A percentile compares a stretch with the other conserved stretches of the same genome.
These are phyloP conservation scores for Solanum habrochaites DNA, from an alignment of 257 asterid genomes.

Conservation along the genomic window DNA sequence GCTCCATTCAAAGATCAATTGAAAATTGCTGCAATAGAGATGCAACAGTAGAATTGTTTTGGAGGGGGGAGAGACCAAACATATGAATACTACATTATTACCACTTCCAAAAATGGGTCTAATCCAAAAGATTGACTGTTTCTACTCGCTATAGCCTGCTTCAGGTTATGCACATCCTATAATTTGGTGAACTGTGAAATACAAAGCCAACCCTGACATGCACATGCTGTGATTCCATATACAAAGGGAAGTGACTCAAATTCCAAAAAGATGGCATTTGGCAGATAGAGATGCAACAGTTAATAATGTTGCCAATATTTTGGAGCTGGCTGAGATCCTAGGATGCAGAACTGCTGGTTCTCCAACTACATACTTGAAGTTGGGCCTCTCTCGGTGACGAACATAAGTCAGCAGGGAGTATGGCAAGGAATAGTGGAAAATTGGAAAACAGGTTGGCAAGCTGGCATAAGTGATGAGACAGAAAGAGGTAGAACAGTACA, in stretches of 20 bases:
- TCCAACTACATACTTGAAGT: neutral
- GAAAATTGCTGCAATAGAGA: neutral
- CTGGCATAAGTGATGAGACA: neutral
- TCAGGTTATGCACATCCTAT: neutral
- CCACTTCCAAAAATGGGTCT: neutral
- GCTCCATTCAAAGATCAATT: neutral
- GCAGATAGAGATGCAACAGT: neutral
- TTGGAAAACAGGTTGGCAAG: neutral
- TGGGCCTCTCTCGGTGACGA: neutral
- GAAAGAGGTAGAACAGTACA: neutral
- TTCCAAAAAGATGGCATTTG: neutral
- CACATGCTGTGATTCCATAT: neutral
- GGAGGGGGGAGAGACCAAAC: neutral
- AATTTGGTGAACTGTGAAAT: neutral
- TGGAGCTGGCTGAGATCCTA: neutral
- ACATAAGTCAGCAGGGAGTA: neutral
- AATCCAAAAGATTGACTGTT: neutral
- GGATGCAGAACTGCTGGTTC: neutral
- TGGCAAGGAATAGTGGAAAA: neutral
- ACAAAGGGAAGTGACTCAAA: neutral
- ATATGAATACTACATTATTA: neutral
- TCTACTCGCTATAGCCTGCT: neutral
- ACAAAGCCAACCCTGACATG: neutral
- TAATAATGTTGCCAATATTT: neutral
- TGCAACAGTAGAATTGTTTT: neutral